Evolutionary conservation across 2,329 filamentous ascomycete species (phyloP).

Genomic region (Pyricularia pennisetigena): DNA sequence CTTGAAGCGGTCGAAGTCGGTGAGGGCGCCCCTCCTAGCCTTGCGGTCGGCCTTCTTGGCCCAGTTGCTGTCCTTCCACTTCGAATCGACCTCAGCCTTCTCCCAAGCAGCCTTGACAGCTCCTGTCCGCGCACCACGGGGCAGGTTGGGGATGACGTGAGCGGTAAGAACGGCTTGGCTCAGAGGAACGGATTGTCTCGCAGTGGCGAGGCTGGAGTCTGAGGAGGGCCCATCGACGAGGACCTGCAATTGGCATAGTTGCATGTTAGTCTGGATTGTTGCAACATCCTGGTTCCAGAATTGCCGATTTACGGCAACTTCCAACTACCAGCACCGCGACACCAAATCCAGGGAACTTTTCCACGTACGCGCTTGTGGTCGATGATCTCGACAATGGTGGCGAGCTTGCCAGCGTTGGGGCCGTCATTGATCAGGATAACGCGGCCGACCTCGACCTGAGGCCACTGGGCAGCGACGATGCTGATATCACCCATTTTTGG

Average conservation of each 20-base stretch:
- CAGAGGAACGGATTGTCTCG: slow-evolving; percentile 80
- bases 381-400: slow-evolving; percentile 97
- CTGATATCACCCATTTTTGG: slow-evolving; percentile 72
- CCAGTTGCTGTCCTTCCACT: slow-evolving; percentile 87
- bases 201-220: slow-evolving; percentile 67
- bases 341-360: slow-evolving; percentile 8
- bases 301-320: slow-evolving; percentile 1
- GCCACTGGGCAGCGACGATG: slow-evolving; percentile 78
- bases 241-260: slow-evolving; percentile 47
- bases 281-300: not conserved
- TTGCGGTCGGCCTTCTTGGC: slow-evolving; percentile 86
- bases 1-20: slow-evolving; percentile 99
- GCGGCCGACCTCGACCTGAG: slow-evolving; percentile 97
- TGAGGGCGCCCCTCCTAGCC: slow-evolving; percentile 80
- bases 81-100: slow-evolving; percentile 80
- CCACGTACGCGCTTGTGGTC: slow-evolving; percentile 98
- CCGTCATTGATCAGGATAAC: slow-evolving; percentile 85
- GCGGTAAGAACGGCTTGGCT: slow-evolving; percentile 79
- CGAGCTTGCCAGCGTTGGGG: slow-evolving; percentile 75
- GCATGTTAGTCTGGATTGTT: slow-evolving; percentile 6
- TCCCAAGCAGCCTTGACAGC: slow-evolving; percentile 84
- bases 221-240: slow-evolving; percentile 90
- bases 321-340: slow-evolving; percentile 6
- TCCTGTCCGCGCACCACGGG: slow-evolving; percentile 74
- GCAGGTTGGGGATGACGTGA: slow-evolving; percentile 77